A percentile compares a stretch with the other conserved stretches of the same genome.
phyloP scores from a whole-genome alignment of 768 basidiomycete species.

The Terana coerulea region DNA sequence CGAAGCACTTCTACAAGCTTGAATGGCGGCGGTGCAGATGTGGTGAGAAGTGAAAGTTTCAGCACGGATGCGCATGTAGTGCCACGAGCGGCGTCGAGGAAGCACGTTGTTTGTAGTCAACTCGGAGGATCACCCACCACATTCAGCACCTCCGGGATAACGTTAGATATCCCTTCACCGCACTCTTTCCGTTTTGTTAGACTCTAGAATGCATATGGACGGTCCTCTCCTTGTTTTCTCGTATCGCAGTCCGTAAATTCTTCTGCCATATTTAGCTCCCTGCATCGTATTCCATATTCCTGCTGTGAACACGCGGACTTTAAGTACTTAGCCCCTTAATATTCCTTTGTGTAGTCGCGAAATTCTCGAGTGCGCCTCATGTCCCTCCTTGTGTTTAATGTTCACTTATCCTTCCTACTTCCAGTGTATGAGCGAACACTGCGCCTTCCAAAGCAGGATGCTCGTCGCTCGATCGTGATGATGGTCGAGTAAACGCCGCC shows the following conservation, averaged over 20 bases:
- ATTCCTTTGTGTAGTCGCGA: neutral
- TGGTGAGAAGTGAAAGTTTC: neutral
- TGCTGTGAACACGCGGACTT: neutral
- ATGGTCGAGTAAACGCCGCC: no score
- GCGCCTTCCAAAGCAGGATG: no score
- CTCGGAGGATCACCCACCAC: neutral
- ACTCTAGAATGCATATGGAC: neutral
- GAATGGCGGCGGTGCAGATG: neutral
- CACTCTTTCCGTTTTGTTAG: neutral
- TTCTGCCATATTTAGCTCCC: slow-evolving; percentile 2
- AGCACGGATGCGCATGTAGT: neutral
- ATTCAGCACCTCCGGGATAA: neutral
- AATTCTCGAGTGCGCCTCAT: neutral
- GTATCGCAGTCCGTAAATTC: neutral
- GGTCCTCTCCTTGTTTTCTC: neutral
- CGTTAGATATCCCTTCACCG: neutral
- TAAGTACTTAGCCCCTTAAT: neutral
- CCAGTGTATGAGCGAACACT: no score
- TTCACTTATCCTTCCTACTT: neutral
- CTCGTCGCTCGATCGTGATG: neutral
- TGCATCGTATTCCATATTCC: neutral
- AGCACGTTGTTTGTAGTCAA: slow-evolving; percentile 12
- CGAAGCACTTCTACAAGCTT: slow-evolving; percentile 2
- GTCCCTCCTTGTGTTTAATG: neutral
- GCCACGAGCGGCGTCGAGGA: neutral